These are phyloP conservation scores for Allium fistulosum DNA, from an alignment of 106 monocot species.

Conservation along the genomic window DNA sequence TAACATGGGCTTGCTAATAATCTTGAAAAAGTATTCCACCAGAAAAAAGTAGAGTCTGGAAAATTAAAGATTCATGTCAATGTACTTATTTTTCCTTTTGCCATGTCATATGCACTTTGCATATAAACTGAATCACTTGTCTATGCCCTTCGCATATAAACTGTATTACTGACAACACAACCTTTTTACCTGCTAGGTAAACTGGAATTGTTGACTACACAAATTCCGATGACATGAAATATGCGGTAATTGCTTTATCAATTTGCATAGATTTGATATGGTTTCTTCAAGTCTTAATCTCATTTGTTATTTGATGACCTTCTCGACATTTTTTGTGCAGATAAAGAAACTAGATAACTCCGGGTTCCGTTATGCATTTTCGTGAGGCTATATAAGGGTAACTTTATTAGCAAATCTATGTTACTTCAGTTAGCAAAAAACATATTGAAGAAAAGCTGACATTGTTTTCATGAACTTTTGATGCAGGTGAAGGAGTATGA, in stretches of 20 bases:
- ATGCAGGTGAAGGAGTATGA: conserved; percentile 16
- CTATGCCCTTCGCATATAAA: too few relatives aligned
- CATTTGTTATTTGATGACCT: neutral
- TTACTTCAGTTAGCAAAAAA: neutral
- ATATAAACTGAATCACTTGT: too few relatives aligned
- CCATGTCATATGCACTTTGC: too few relatives aligned
- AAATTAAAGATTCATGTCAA: too few relatives aligned
- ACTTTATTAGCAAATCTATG: neutral
- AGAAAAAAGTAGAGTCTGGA: too few relatives aligned
- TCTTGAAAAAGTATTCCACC: too few relatives aligned
- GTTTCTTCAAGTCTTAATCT: neutral
- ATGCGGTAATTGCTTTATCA: conserved; percentile 51
- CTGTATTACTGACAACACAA: too few relatives aligned
- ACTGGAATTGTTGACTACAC: conserved; percentile 83
- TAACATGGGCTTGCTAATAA: too few relatives aligned
- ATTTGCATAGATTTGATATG: neutral
- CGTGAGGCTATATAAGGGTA: conserved; percentile 69
- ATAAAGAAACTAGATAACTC: conserved; percentile 88
- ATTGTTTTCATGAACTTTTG: neutral
- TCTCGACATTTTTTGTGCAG: conserved; percentile 21
- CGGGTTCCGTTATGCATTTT: conserved; percentile 81
- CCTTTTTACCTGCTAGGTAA: conserved; percentile 26
- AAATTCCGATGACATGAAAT: conserved; percentile 93
- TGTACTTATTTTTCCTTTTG: too few relatives aligned
- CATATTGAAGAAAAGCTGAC: neutral